Base-by-base conservation (phyloP, 495 filamentous ascomycete genomes). In the Rusavskia elegans region DNA sequence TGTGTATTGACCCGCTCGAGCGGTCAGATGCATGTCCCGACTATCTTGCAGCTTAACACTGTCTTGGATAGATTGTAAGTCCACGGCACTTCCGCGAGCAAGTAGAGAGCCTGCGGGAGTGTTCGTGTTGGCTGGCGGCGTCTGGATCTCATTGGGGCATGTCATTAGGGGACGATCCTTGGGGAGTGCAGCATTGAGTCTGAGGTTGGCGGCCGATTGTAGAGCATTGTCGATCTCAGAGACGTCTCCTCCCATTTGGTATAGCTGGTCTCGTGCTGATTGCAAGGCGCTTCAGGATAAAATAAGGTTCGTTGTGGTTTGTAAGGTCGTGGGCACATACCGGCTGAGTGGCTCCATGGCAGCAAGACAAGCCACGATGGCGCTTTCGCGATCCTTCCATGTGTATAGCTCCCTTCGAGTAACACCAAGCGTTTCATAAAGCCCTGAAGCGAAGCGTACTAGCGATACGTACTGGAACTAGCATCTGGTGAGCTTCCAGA, bases 401-500 rank as follows among this genome's bases (percentile, higher is more conserved):
- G 20, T 45, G 13, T 52, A 42, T 30, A 59, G 41, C 16, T 51
- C 52, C 25, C 49, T 45, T 17, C 39, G 29, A 19, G 39, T 13
- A n/a, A 49, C 45, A 17, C 44, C 48, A 14, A 55, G 51, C 37
- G 49, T 59, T 17, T 50, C 49, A 3, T 57, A 45, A 10, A 37
- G 51, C 32, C 55, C 59, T 13, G 39, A 53, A 27, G 50, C 61
- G 45, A 53, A 68, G 29, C 53, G 57, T 14, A 64, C 53, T 30
- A 72, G 55, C 9, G 61, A 59, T 13, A 67, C 45, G 39, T 69
- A 71, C 56, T 72, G 70, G 55, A 71, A 71, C 69, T 72, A 45
- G 9, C 32, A 6, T 9, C 11, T 37, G 14, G 32, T 57, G 9
- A 55, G 49, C 3, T 29, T 14, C 41, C 17, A 40, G 36, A 17